A percentile compares a stretch with the other conserved stretches of the same genome.
Evolutionary conservation across 1,284 basidiomycete species (phyloP).

Genomic region (Moesziomyces aphidis): DNA sequence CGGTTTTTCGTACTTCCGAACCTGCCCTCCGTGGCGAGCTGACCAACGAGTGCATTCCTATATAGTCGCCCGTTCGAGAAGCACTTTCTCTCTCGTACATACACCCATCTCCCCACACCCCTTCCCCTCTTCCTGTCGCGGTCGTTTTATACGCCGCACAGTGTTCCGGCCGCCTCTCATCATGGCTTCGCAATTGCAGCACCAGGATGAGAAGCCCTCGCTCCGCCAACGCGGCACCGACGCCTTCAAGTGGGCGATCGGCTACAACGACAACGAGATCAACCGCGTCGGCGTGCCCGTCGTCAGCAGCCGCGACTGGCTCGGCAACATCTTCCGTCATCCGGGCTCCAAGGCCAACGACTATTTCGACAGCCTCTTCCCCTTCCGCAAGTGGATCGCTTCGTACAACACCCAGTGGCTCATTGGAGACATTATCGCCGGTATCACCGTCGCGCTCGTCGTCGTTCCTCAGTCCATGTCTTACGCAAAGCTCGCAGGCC

Average conservation of each 20-base stretch:
- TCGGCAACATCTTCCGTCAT: constrained; percentile 44
- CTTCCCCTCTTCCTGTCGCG: background rate
- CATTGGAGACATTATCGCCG: constrained; percentile 68
- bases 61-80: background rate
- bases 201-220: constrained; percentile 17
- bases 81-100: background rate
- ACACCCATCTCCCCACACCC: constrained; percentile 1
- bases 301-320: constrained; percentile 61
- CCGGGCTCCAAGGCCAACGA: constrained; percentile 40
- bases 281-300: constrained; percentile 64
- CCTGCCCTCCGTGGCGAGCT: too few relatives aligned
- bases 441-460: constrained; percentile 68
- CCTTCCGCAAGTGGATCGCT: constrained; percentile 67
- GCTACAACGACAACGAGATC: constrained; percentile 63
- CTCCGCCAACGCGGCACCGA: constrained; percentile 23
- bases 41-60: background rate
- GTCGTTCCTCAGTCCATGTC: constrained; percentile 70
- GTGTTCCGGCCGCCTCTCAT: background rate
- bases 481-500: constrained; percentile 81
- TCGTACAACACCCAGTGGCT: constrained; percentile 68
- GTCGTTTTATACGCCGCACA: constrained; percentile 7
- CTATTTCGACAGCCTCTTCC: constrained; percentile 66
- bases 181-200: constrained; percentile 28
- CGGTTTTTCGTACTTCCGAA: too few relatives aligned
- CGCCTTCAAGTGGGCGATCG: constrained; percentile 48